phyloP scores from a whole-genome alignment of 106 monocot genomes.

The Posidonia australis region DNA sequence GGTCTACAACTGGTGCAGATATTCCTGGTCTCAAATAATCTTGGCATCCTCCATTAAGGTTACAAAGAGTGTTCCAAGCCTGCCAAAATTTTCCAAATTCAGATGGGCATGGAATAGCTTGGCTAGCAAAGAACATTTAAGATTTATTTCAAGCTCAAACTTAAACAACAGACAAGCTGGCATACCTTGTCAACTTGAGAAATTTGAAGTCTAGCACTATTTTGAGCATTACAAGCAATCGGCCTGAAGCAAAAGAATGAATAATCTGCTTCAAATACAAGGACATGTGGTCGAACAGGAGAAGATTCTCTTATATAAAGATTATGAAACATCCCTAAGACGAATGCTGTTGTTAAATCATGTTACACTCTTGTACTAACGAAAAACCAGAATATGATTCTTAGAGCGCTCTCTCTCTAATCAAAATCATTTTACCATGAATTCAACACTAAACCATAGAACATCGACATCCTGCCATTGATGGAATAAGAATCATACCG shows the following conservation, averaged over 20 bases:
- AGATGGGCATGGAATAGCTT: background rate
- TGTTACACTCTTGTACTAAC: too few relatives aligned
- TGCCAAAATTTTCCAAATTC: conserved; percentile 20
- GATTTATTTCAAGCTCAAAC: background rate
- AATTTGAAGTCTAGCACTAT: conserved; percentile 30
- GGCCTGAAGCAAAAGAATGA: conserved; percentile 27
- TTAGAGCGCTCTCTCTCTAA: too few relatives aligned
- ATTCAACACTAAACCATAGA: background rate
- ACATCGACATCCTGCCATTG: background rate
- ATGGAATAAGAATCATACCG: background rate
- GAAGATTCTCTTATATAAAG: background rate
- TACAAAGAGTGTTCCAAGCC: conserved; percentile 76
- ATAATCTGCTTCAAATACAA: background rate
- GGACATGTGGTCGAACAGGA: background rate
- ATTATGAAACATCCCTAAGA: background rate
- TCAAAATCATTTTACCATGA: too few relatives aligned
- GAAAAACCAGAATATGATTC: too few relatives aligned
- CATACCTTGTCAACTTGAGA: conserved; percentile 62
- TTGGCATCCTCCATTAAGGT: conserved; percentile 24
- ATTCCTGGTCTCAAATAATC: conserved; percentile 68
- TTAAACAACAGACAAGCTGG: background rate
- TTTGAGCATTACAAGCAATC: conserved; percentile 32
- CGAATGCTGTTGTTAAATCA: too few relatives aligned
- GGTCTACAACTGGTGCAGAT: conserved; percentile 27
- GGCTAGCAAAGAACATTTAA: background rate